These are phyloP conservation scores for Hyaloperonospora arabidopsidis DNA, from an alignment of 352 stramenopile genomes.

Conservation along the genomic window DNA sequence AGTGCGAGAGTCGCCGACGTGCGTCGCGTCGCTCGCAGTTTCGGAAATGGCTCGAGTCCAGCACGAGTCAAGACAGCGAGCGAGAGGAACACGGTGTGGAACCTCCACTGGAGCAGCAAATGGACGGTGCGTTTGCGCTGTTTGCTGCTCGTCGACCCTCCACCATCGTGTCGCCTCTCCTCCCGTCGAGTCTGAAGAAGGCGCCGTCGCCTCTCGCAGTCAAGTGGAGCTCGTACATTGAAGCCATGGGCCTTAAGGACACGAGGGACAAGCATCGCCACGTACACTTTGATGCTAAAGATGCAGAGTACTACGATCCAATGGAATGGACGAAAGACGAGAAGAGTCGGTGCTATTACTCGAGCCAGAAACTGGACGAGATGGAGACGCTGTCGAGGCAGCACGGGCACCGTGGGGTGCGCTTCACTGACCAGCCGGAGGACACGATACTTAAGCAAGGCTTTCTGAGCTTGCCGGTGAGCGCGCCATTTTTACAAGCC, in stretches of 20 bases:
- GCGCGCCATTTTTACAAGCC: constrained; percentile 51
- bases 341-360: constrained; percentile 54
- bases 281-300: constrained; percentile 42
- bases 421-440: constrained; percentile 41
- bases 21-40: constrained; percentile 27
- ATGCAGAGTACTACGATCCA: constrained; percentile 32
- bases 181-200: constrained; percentile 51
- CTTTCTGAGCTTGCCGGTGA: constrained; percentile 43
- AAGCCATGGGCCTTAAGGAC: constrained; percentile 41
- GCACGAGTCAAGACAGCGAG: constrained; percentile 6
- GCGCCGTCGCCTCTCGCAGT: constrained; percentile 30
- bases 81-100: constrained; percentile 6
- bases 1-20: constrained; percentile 31
- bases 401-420: constrained; percentile 34
- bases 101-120: too few species aligned
- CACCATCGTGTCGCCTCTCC: constrained; percentile 18
- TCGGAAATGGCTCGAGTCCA: constrained; percentile 27
- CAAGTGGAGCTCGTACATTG: constrained; percentile 52
- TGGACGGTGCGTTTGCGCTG: constrained; percentile 10
- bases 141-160: constrained; percentile 10
- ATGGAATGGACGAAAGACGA: constrained; percentile 36
- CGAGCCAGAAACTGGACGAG: constrained; percentile 38
- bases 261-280: constrained; percentile 24
- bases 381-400: constrained; percentile 51
- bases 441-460: constrained; percentile 66